Conservation (phyloP, 164 flowering plant genomes). For the Macadamia tetraphylla region DNA sequence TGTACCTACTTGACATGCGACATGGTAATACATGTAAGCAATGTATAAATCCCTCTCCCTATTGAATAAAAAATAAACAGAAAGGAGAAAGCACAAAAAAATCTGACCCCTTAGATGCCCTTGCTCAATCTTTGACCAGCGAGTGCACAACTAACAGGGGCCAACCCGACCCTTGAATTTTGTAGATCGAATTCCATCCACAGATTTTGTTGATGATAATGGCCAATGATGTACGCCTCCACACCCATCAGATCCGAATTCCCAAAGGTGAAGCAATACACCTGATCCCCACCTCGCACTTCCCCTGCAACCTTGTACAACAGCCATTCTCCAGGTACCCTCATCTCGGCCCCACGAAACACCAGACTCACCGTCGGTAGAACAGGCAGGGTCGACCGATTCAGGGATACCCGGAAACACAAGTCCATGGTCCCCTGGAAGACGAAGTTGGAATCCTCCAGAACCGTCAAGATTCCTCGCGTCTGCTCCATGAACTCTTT, state of each 20-base stretch:
- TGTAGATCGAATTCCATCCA: constrained; percentile 86
- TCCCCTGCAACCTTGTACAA: constrained; percentile 54
- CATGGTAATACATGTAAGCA: no score
- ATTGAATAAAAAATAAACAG: no score
- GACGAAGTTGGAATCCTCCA: constrained; percentile 48
- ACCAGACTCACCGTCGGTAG: constrained; percentile 59
- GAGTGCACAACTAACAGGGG: constrained; percentile 56
- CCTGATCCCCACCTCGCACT: constrained; percentile 36
- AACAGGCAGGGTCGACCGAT: constrained; percentile 17
- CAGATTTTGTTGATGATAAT: constrained; percentile 80
- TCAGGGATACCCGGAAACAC: constrained; percentile 43
- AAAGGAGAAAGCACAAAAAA: no score
- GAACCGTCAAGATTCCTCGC: constrained; percentile 24
- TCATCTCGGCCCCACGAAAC: constrained; percentile 77
- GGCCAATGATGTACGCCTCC: constrained; percentile 74
- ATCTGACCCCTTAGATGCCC: neutral
- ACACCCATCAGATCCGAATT: constrained; percentile 69
- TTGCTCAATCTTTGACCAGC: constrained; percentile 46
- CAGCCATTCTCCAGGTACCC: constrained; percentile 47
- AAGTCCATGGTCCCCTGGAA: constrained; percentile 82
- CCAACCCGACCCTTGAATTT: constrained; percentile 63
- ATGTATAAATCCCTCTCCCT: no score
- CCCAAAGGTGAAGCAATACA: constrained; percentile 79
- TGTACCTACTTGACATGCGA: no score
- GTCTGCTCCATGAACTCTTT: constrained; percentile 58